Evolutionary conservation across 179 eudicot species (phyloP), one percentile per base, ranked within the genome.

Genomic region (Nepenthes alata): DNA sequence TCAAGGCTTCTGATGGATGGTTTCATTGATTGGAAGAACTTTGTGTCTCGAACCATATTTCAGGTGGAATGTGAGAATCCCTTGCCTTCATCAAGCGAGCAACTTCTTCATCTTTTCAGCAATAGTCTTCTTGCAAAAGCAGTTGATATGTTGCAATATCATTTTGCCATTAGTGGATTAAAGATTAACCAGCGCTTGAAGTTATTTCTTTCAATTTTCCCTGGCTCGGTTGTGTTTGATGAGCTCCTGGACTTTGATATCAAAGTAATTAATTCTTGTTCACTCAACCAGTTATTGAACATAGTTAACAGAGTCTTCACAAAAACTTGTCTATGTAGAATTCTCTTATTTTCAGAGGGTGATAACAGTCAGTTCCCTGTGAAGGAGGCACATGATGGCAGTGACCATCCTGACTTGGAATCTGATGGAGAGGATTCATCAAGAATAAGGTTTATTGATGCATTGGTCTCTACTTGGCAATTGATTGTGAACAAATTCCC

Each of bases 111-210:
- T 73, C 67, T 79, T 73, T 65, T 82, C 66, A 63, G 67, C 16
- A 61, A 57, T 36, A 87, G 86, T 76, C 83, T 94, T 81, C 91
- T 94, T 53, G 87, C 80, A 15, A 82, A 80, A 67, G 65, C 89
- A 38, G 64, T 87, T 52, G 53, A 60, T 44, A 67, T 90, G 87
- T 67, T 87, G 74, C 66, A 57, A 50, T 72, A 73, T 65, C 69
- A 75, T 75, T 73, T 90, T 47, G 60, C 77, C 41, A 57, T 64
- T 66, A 73, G 53, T 11, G 77, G 59, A 60, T 73, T 61, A 61
- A 62, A 64, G 57, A 70, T 60, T 65, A 75, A 73, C 64, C 71
- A 77, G 59, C 68, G 89, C 8, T 63, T 83, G 79, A 67, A 69
- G 67, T 59, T 90, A 53, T 79, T 80, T 67, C 59, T 73, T 77